Evolutionary conservation across 1,284 basidiomycete species (phyloP).

Genomic region (Caloboletus inedulis): DNA sequence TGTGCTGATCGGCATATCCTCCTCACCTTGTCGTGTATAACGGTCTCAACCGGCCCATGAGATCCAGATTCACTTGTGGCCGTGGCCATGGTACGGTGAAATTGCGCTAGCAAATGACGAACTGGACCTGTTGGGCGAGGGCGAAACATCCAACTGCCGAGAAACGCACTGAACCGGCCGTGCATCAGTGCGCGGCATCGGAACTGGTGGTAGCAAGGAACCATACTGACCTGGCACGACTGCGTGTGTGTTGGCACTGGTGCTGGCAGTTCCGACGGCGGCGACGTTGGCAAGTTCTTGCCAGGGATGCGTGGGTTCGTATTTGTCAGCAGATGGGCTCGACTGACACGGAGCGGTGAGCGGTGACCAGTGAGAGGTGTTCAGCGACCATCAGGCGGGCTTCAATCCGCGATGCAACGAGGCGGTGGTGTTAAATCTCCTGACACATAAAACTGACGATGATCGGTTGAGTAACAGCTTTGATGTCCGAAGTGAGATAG

Average conservation of each 20-base stretch:
- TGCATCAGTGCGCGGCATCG: slow-evolving; percentile 24
- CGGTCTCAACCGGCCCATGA: slow-evolving; percentile 43
- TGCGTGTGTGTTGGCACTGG: not conserved
- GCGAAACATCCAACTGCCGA: slow-evolving; percentile 26
- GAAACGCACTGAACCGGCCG: slow-evolving; percentile 10
- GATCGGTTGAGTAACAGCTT: slow-evolving; percentile 10
- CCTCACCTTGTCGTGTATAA: slow-evolving; percentile 55
- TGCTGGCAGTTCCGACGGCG: not conserved
- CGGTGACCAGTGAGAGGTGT: not conserved
- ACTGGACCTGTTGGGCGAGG: slow-evolving; percentile 20
- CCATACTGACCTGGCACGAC: slow-evolving; percentile 11
- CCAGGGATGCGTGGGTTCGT: not conserved
- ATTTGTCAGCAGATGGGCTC: slow-evolving; percentile 19
- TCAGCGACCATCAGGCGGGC: slow-evolving; percentile 16
- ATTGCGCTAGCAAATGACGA: slow-evolving; percentile 21
- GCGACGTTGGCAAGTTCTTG: not conserved
- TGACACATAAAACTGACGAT: not conserved
- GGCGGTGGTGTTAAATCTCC: slow-evolving; percentile 12
- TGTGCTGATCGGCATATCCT: slow-evolving; percentile 20
- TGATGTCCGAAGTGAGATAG: slow-evolving; percentile 9
- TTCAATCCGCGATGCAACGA: slow-evolving; percentile 15
- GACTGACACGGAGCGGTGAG: not conserved
- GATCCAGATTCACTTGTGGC: slow-evolving; percentile 16
- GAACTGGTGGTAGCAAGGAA: slow-evolving; percentile 11
- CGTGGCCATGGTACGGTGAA: slow-evolving; percentile 30